phyloP scores from a whole-genome alignment of 2,329 filamentous ascomycete species.

The Hypoxylon sp. region DNA sequence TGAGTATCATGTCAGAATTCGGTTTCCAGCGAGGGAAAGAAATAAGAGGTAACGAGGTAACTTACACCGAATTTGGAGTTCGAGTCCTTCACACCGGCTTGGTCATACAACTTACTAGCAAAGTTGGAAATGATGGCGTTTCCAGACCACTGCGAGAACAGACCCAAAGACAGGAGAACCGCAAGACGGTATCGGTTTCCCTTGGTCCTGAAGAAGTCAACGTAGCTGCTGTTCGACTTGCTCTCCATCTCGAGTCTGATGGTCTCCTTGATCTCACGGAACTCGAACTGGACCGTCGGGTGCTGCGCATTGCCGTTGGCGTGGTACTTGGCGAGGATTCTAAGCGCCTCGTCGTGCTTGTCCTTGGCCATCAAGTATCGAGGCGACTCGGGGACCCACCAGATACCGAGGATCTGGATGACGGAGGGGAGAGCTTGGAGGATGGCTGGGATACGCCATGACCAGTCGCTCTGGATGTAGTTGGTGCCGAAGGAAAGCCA shows the following conservation, averaged over 20 bases:
- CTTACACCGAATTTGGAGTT: constrained; percentile 56
- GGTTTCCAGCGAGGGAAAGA: constrained; percentile 1
- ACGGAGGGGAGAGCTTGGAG: constrained; percentile 57
- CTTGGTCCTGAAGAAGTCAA: constrained; percentile 62
- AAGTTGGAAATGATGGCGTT: constrained; percentile 70
- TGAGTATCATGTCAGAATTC: constrained; percentile 41
- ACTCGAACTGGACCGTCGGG: constrained; percentile 66
- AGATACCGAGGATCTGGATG: constrained; percentile 61
- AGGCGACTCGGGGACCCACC: constrained; percentile 48
- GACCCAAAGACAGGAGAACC: constrained; percentile 62
- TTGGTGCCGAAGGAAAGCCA: constrained; percentile 60
- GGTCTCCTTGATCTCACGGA: constrained; percentile 67
- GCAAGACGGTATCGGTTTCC: constrained; percentile 65
- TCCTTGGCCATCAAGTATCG: constrained; percentile 60
- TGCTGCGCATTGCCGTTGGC: constrained; percentile 62
- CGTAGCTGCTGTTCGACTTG: constrained; percentile 58
- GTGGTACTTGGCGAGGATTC: constrained; percentile 64
- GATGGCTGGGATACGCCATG: constrained; percentile 59
- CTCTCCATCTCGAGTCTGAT: constrained; percentile 60
- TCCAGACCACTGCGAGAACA: constrained; percentile 68
- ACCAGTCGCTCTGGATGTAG: constrained; percentile 57
- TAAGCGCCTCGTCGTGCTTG: constrained; percentile 62
- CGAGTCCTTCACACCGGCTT: constrained; percentile 59
- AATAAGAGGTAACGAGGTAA: constrained; percentile 31
- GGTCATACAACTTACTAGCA: constrained; percentile 60